Conservation (phyloP, 2,329 filamentous ascomycete species). For the Cryphonectria japonica region DNA sequence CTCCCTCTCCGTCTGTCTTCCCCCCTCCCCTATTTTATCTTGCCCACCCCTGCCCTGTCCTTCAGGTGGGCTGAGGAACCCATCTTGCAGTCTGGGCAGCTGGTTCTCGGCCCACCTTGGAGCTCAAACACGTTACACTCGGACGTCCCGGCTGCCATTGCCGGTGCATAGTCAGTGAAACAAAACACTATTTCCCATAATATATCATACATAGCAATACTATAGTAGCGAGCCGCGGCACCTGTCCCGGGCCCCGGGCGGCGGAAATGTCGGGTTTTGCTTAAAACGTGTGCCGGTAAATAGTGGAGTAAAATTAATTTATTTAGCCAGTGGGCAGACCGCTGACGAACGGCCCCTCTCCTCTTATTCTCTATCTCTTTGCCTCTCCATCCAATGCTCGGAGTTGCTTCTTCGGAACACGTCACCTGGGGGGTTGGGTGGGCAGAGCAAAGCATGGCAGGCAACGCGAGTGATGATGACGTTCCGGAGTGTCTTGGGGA, state of each 20-base stretch:
- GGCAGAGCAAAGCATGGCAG: neutral
- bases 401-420: constrained; percentile 4
- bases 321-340: neutral
- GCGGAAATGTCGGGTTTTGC: neutral
- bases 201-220: too few species aligned
- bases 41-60: neutral
- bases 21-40: neutral
- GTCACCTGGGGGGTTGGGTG: neutral
- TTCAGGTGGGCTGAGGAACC: constrained; percentile 11
- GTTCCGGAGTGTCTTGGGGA: neutral
- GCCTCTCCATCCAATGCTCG: neutral
- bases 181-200: constrained; percentile 13
- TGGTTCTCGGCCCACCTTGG: constrained; percentile 9
- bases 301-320: neutral
- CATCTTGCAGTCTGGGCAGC: constrained; percentile 13
- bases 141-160: constrained; percentile 8
- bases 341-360: neutral
- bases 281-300: neutral
- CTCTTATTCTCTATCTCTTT: neutral
- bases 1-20: neutral
- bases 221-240: constrained; percentile 12
- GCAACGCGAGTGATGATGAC: constrained; percentile 1
- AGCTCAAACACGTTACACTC: constrained; percentile 19
- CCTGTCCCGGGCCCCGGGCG: constrained; percentile 14
- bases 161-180: constrained; percentile 20